Evolutionary conservation across 805 yeast genomes (phyloP).

Genomic region (Metahyphopichia silvanorum): DNA sequence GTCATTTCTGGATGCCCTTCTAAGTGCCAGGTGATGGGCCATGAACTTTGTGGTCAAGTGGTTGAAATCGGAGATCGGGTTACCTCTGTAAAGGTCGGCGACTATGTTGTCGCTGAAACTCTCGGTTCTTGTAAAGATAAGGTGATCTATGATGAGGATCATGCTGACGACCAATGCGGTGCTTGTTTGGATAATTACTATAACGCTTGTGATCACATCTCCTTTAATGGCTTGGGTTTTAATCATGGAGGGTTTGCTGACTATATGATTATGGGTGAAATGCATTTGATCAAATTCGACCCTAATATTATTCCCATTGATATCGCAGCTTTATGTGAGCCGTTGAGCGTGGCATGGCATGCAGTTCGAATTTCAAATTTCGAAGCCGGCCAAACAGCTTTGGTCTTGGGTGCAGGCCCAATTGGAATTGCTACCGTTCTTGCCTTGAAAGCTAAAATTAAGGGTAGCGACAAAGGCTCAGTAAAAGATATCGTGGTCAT

Average conservation of each 20-base stretch:
- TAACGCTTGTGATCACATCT: slow-evolving; percentile 49
- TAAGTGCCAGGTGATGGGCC: slow-evolving; percentile 50
- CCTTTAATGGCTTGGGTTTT: slow-evolving; percentile 55
- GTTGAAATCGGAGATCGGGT: slow-evolving; percentile 57
- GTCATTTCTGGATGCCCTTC: slow-evolving; percentile 44
- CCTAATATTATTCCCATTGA: slow-evolving; percentile 34
- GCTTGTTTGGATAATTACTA: slow-evolving; percentile 50
- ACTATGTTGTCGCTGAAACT: slow-evolving; percentile 64
- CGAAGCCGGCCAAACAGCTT: slow-evolving; percentile 42
- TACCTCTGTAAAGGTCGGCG: slow-evolving; percentile 54
- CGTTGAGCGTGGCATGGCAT: slow-evolving; percentile 60
- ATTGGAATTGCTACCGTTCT: slow-evolving; percentile 58
- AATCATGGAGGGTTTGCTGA: slow-evolving; percentile 56
- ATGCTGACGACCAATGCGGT: slow-evolving; percentile 32
- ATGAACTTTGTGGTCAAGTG: slow-evolving; percentile 64
- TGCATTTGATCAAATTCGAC: slow-evolving; percentile 41
- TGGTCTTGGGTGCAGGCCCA: slow-evolving; percentile 61
- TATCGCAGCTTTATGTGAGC: slow-evolving; percentile 54
- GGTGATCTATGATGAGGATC: slow-evolving; percentile 32
- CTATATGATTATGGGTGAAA: slow-evolving; percentile 38
- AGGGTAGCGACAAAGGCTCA: slow-evolving; percentile 7
- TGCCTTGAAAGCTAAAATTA: slow-evolving; percentile 47
- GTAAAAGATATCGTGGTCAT: slow-evolving; percentile 46
- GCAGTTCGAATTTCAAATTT: slow-evolving; percentile 46
- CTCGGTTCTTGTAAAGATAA: slow-evolving; percentile 55